These are phyloP conservation scores for Tricholoma furcatifolium DNA, from an alignment of 768 basidiomycete species.

Conservation along the genomic window DNA sequence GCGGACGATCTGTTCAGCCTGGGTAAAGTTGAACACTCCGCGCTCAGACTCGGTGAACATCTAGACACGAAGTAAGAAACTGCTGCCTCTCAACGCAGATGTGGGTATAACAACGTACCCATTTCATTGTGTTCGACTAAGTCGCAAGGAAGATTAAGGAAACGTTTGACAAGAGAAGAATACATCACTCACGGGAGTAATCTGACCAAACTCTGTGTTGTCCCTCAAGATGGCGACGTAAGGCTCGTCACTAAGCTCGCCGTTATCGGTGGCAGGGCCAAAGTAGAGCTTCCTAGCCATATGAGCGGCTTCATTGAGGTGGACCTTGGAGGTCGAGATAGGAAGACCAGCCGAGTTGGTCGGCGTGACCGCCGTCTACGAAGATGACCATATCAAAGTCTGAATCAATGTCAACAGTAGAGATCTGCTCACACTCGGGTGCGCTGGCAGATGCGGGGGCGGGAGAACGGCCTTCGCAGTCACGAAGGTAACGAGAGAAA, in stretches of 20 bases:
- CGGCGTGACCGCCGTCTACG: not conserved
- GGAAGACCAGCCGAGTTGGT: not conserved
- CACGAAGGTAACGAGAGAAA: no score
- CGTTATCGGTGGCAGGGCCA: slow-evolving; percentile 48
- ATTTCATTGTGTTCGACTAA: slow-evolving; percentile 53
- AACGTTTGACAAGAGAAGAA: not conserved
- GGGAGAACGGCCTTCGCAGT: no score
- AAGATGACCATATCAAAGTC: no score
- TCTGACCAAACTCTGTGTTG: slow-evolving; percentile 39
- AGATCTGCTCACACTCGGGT: no score
- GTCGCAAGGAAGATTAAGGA: no score
- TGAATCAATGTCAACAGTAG: no score
- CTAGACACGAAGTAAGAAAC: slow-evolving; percentile 24
- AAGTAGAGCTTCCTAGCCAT: slow-evolving; percentile 47
- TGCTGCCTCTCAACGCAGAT: no score
- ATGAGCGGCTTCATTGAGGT: slow-evolving; percentile 45
- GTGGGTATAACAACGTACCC: slow-evolving; percentile 28
- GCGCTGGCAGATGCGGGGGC: no score
- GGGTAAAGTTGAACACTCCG: slow-evolving; percentile 45
- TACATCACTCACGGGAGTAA: slow-evolving; percentile 40
- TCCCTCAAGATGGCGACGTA: slow-evolving; percentile 39
- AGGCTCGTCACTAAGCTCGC: slow-evolving; percentile 39
- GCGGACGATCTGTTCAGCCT: slow-evolving; percentile 41
- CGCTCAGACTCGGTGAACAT: slow-evolving; percentile 50
- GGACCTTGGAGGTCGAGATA: not conserved